phyloP scores from a whole-genome alignment of 2,329 filamentous ascomycete genomes.

The Fusarium virguliforme region DNA sequence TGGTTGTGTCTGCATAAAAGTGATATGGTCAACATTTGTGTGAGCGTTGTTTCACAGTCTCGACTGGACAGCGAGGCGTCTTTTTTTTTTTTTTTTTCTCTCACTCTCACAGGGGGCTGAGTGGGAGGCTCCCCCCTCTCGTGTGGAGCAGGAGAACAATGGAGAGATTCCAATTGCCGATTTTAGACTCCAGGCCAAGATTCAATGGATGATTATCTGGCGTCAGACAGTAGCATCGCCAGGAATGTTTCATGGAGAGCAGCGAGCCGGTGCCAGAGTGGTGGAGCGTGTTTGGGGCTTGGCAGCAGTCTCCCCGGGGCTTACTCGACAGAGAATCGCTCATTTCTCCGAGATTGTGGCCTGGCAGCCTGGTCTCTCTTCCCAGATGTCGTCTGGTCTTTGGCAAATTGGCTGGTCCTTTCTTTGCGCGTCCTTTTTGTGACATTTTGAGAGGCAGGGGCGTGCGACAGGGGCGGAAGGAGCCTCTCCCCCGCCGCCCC shows the following conservation, averaged over 20 bases:
- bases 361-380: neutral
- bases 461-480: neutral
- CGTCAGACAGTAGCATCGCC: neutral
- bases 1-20: conserved; percentile 4
- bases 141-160: neutral
- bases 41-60: conserved; percentile 2
- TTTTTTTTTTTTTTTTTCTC: neutral
- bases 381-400: neutral
- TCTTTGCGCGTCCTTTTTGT: neutral
- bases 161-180: neutral
- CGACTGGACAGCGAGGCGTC: neutral
- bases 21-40: neutral
- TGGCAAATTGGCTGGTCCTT: conserved; percentile 4
- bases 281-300: neutral
- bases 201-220: conserved; percentile 1
- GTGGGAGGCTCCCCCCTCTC: neutral
- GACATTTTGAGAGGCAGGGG: neutral
- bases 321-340: too few relatives aligned
- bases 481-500: neutral
- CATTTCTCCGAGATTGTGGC: too few relatives aligned
- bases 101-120: neutral
- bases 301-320: neutral
- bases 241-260: conserved; percentile 5
- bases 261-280: neutral
- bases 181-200: neutral